phyloP scores from a whole-genome alignment of 768 basidiomycete species.

The Lactarius sanguifluus region DNA sequence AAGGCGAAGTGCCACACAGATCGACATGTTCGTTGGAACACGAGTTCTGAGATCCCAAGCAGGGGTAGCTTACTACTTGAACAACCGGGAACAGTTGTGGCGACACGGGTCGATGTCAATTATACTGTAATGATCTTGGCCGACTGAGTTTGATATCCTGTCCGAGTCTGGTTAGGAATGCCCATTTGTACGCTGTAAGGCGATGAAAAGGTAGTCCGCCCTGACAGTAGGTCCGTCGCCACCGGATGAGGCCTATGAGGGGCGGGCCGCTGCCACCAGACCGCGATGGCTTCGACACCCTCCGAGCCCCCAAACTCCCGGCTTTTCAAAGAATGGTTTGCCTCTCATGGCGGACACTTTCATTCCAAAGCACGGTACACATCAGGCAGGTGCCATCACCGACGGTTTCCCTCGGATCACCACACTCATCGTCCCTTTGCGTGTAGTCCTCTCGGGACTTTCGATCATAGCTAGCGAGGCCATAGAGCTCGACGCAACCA shows the following conservation, averaged over 20 bases:
- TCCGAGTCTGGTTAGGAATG: no score
- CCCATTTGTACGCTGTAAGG: no score
- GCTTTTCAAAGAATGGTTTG: slow-evolving; percentile 52
- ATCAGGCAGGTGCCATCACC: slow-evolving; percentile 43
- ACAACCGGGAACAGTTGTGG: no score
- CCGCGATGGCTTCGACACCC: not conserved
- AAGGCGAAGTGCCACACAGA: not conserved
- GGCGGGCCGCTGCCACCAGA: not conserved
- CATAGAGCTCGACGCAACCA: slow-evolving; percentile 50
- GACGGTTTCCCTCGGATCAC: not conserved
- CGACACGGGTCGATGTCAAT: no score
- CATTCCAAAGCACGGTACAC: slow-evolving; percentile 46
- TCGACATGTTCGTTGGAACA: not conserved
- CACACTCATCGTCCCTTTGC: not conserved
- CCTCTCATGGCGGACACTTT: slow-evolving; percentile 49
- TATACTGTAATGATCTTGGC: no score
- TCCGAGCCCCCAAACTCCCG: slow-evolving; percentile 29
- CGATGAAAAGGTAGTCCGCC: no score
- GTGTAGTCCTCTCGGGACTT: slow-evolving; percentile 41
- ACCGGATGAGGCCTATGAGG: no score
- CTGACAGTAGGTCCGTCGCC: no score
- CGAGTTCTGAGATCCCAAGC: no score
- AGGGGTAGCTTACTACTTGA: not conserved
- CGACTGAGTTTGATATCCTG: no score
- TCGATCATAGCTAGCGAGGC: slow-evolving; percentile 49